Evolutionary conservation across 2,329 filamentous ascomycete genomes (phyloP).

Genomic region (Cadophora luteo-olivacea): DNA sequence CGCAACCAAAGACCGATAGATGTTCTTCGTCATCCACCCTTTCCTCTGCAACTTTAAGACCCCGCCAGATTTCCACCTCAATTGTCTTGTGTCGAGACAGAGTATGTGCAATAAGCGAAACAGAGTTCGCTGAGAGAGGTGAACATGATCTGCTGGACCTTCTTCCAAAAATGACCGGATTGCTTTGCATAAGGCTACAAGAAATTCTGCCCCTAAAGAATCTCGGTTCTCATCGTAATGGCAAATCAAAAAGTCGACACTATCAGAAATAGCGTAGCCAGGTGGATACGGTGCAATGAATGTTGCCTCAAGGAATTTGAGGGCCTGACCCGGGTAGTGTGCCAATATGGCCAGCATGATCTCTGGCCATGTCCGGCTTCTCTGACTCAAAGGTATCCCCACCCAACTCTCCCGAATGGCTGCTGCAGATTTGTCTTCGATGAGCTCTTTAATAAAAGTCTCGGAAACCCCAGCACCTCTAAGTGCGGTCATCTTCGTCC

Average conservation of each 20-base stretch:
- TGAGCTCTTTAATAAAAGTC: background rate
- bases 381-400: background rate
- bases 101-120: conserved; percentile 1
- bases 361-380: conserved; percentile 31
- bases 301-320: conserved; percentile 38
- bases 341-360: conserved; percentile 34
- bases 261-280: conserved; percentile 31
- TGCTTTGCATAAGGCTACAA: conserved; percentile 2
- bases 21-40: conserved; percentile 21
- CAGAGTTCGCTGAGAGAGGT: conserved; percentile 13
- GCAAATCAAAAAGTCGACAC: conserved; percentile 37
- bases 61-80: background rate
- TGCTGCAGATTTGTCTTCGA: conserved; percentile 14
- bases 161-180: conserved; percentile 2
- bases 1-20: conserved; percentile 34
- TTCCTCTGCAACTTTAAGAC: conserved; percentile 25
- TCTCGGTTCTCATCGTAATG: conserved; percentile 25
- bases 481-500: background rate
- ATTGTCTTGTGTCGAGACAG: background rate
- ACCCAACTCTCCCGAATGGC: conserved; percentile 25
- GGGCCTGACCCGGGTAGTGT: conserved; percentile 29
- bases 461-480: background rate
- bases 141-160: conserved; percentile 26
- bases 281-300: conserved; percentile 35
- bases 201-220: conserved; percentile 5